Base-by-base conservation (phyloP, 306 rosid genomes). In the Corylus avellana region DNA sequence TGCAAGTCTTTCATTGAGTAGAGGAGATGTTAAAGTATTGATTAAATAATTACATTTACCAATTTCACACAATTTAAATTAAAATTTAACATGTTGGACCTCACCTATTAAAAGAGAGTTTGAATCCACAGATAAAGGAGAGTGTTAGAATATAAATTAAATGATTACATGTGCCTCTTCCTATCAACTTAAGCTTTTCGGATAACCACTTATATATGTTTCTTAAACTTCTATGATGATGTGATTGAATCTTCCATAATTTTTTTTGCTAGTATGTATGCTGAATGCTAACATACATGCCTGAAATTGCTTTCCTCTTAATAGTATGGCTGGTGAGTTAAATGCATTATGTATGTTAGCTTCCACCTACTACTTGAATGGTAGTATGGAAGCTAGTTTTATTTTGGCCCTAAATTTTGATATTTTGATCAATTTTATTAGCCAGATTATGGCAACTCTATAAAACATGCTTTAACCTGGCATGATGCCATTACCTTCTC, bases 401-500 rank as follows among this genome's bases (percentile, higher is more conserved):
- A 18, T 68, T 64, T 68, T 5, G 53, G 72, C 51, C 72, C 27
- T 68, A 5, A 44, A n/a, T 39, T 68, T 42, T 67, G 46, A 46
- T 54, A 46, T 47, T 8, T 20, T 27, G 32, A 39, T 51, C 29
- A 46, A 51, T 61, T 53, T 12, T 66, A n/a, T 27, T 16, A 14
- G 59, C 66, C 18, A 8, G 14, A 74, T 48, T 32, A 49, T 54
- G 20, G 29, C 51, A 67, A 67, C 32, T 44, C 32, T 13, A 49
- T 37, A 14, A 79, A 39, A 49, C 35, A 61, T n/a, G 27, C 62
- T 75, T 61, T 66, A 22, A 48, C 53, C 13, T 66, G 50, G 27
- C 51, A 13, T 67, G 29, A 55, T 25, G 29, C 72, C 66, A 54
- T 14, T 39, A 64, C 81, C 67, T 79, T 83, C 70, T 73, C 75